Evolutionary conservation across 805 yeast species (phyloP), one percentile per base, ranked within the genome.

Genomic region (Ogataea methanolica): DNA sequence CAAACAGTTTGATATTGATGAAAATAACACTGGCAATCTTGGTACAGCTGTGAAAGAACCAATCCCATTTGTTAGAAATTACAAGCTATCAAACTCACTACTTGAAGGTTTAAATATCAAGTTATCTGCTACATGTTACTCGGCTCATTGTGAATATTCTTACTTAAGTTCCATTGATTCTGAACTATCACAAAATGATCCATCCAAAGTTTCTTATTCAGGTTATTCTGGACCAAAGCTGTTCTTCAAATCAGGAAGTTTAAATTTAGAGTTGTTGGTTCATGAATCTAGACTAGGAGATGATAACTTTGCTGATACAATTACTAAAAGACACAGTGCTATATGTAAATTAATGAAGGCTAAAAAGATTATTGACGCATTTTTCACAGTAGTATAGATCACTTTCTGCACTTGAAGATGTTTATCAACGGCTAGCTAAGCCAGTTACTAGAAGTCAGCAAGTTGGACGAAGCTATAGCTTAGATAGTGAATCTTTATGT

Each of bases 261-360:
- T 60, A 19, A 63, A 71, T 12, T 78, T 88, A 26, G 92, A 89
- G 60, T 63, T 94, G 42, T 72, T 94, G 49, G 82, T 94, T 42
- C 99, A 94, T 65, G 99, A 94, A 64, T 91, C 97, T 0, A 88
- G 98, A 0, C 76, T 94, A 51, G 97, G 88, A 48, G 88, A 89
- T 63, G 88, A 78, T 33, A 71, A 89, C 41, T 69, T 74, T 7
- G 82, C 77, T 45, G 97, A 90, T 63, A 99, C 99, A 0, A 65
- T 78, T 26, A 74, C 77, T 33, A 94, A 94, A 62, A 79, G 81
- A 50, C 99, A 94, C 62, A 82, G 96, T 14, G 94, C 99, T 0
- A 79, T 90, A 47, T 78, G 88, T 0, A 71, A 76, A 46, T 65
- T 70, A 35, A 92, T 94, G 98, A 67, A 75, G 21, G 89, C 91